Conservation (phyloP, 345 rosid species). For the Syzygium grande region DNA sequence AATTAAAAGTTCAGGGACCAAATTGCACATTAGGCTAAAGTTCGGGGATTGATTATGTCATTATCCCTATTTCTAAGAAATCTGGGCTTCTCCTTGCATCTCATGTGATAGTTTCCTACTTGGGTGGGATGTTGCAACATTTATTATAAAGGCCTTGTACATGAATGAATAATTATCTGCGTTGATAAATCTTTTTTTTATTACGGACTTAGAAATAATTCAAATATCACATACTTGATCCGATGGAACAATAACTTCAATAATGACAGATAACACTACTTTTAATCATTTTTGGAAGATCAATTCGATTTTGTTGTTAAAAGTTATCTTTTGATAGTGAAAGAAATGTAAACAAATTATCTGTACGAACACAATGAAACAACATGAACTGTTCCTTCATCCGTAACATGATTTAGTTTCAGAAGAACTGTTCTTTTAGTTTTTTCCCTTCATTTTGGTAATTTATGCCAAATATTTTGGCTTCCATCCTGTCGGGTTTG, state of each 20-base stretch:
- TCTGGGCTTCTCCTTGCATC: background rate
- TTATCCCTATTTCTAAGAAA: background rate
- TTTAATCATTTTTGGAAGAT: background rate
- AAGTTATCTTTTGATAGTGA: background rate
- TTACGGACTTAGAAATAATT: background rate
- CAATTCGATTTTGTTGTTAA: background rate
- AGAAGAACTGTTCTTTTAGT: background rate
- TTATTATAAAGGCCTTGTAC: background rate
- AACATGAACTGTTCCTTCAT: background rate
- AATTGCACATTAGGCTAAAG: too few relatives aligned
- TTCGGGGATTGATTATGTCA: too few relatives aligned
- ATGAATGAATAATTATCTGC: background rate
- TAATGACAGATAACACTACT: background rate
- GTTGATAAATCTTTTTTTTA: background rate
- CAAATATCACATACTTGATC: background rate
- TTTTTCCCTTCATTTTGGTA: background rate
- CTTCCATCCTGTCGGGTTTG: background rate
- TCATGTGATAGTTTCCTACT: background rate
- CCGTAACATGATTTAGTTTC: background rate
- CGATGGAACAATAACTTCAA: background rate
- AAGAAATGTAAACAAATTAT: background rate
- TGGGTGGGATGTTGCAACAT: background rate
- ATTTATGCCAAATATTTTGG: background rate
- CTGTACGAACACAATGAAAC: background rate
- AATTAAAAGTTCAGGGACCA: too few relatives aligned